phyloP scores from a whole-genome alignment of 1,139 yeast species.

The Kodamaea suecica region DNA sequence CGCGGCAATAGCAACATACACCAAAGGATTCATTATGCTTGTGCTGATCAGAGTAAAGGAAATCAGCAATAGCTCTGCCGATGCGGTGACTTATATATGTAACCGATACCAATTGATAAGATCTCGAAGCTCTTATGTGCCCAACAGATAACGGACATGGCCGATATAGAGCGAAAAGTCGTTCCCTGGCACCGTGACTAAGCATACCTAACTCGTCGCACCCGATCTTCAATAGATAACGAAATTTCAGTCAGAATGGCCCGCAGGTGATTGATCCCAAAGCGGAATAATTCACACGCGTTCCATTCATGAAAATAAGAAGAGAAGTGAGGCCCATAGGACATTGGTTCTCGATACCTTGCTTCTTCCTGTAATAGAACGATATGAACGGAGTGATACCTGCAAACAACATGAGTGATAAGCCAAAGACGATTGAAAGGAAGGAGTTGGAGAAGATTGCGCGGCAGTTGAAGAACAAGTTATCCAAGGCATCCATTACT shows the following conservation, averaged over 20 bases:
- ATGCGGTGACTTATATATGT: too few relatives aligned
- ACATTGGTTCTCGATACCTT: background rate
- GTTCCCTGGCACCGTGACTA: too few relatives aligned
- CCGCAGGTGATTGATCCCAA: conserved; percentile 10
- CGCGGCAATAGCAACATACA: conserved; percentile 9
- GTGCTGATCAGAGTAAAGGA: too few relatives aligned
- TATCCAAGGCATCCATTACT: conserved; percentile 44
- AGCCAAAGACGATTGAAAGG: conserved; percentile 39
- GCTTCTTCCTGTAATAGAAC: background rate
- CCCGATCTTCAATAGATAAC: too few relatives aligned
- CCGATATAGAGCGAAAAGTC: too few relatives aligned
- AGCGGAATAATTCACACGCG: conserved; percentile 10
- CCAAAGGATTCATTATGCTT: conserved; percentile 2
- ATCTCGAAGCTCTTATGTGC: too few relatives aligned
- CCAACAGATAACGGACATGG: too few relatives aligned
- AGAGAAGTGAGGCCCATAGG: too few relatives aligned
- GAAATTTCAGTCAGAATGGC: conserved; percentile 10
- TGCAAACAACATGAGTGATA: conserved; percentile 11
- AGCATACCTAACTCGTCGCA: too few relatives aligned
- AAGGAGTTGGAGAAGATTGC: conserved; percentile 49
- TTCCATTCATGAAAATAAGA: too few relatives aligned
- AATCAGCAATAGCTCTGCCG: too few relatives aligned
- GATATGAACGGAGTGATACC: conserved; percentile 3
- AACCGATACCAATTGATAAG: too few relatives aligned
- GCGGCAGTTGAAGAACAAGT: conserved; percentile 42